Evolutionary conservation across 2,329 filamentous ascomycete genomes (phyloP).

Genomic region (Chaetoscypha palmicola): DNA sequence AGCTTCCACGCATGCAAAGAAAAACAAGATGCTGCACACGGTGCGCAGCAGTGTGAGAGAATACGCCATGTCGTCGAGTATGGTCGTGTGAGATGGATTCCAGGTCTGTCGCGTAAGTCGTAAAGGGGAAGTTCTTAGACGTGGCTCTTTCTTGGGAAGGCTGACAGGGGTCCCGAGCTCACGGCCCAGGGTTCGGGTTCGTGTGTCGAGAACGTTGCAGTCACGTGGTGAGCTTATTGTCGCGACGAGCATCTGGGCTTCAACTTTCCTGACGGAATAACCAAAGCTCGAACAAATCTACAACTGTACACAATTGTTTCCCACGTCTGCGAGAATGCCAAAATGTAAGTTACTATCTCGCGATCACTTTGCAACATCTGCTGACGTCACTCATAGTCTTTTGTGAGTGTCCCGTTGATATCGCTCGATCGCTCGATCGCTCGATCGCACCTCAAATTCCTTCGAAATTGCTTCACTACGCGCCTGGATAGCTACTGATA

Average conservation of each 20-base stretch:
- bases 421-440: slow-evolving; percentile 7
- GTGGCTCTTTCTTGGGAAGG: slow-evolving; percentile 18
- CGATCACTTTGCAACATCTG: slow-evolving; percentile 9
- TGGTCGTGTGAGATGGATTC: slow-evolving; percentile 15
- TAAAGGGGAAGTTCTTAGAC: slow-evolving; percentile 20
- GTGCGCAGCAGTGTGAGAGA: slow-evolving; percentile 48
- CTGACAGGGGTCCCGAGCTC: slow-evolving; percentile 20
- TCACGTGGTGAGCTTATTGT: too few relatives aligned
- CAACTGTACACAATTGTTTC: too few relatives aligned
- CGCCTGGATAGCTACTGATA: slow-evolving; percentile 17
- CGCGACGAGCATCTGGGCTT: too few relatives aligned
- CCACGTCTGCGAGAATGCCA: slow-evolving; percentile 55
- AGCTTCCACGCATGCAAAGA: slow-evolving; percentile 51
- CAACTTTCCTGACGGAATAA: too few relatives aligned
- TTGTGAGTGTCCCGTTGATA: slow-evolving; percentile 56
- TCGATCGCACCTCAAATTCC: slow-evolving; percentile 1
- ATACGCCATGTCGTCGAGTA: slow-evolving; percentile 39
- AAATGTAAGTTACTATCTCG: slow-evolving; percentile 61
- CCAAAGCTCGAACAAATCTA: too few relatives aligned
- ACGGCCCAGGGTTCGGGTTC: too few relatives aligned
- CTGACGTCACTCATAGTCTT: slow-evolving; percentile 54
- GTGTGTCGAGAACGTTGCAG: too few relatives aligned
- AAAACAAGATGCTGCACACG: slow-evolving; percentile 50
- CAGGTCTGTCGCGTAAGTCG: slow-evolving; percentile 9
- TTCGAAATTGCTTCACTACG: slow-evolving; percentile 6